Base-by-base conservation (phyloP, 495 filamentous ascomycete genomes). In the Immersiella caudata region DNA sequence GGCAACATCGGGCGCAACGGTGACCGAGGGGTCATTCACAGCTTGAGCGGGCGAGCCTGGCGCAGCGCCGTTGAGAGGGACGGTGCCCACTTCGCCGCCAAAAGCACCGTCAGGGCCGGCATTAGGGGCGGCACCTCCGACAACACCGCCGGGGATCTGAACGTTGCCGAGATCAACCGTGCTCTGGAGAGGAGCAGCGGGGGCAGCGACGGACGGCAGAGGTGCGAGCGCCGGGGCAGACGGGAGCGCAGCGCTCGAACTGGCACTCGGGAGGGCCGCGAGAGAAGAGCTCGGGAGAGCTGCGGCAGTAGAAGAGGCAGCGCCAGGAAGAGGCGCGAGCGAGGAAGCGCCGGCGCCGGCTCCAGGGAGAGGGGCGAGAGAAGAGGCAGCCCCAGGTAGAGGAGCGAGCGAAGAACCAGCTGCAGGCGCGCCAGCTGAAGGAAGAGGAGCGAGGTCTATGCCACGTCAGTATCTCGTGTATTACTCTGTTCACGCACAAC, bases 71-170 rank as follows among this genome's bases (percentile, higher is more conserved):
- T 61, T n/a, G 11, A 73, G 64, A 4, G 74, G 73, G 29, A 72
- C 61, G 21, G 62, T 4, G 40, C 72, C 71, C 1, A 35, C 70
- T 18, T 27, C 49, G 49, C 74, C 74, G 64, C 74, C 74, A 29
- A 76, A 75, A 2, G 73, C 66, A 29, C 71, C 74, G 3, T 49
- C 46, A 24, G 61, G 40, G 6, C 61, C 61, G 1, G 29, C 33
- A 25, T 46, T 29, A 14, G 67, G 9, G 4, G 67, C 50, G 5
- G 70, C 54, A 3, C 26, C 40, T 0, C 22, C 52, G 1, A 52
- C 61, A 20, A 21, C 63, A 25, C 51, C 51, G 27, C 33, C 64
- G 11, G 59, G 26, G 22, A 63, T 63, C 1, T 20, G 21, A 18
- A 26, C 62, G 40, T 46, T 46, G 6, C 65, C 68, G 40, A 70